phyloP scores from a whole-genome alignment of 805 yeast genomes.

The Monosporozyma solicola region DNA sequence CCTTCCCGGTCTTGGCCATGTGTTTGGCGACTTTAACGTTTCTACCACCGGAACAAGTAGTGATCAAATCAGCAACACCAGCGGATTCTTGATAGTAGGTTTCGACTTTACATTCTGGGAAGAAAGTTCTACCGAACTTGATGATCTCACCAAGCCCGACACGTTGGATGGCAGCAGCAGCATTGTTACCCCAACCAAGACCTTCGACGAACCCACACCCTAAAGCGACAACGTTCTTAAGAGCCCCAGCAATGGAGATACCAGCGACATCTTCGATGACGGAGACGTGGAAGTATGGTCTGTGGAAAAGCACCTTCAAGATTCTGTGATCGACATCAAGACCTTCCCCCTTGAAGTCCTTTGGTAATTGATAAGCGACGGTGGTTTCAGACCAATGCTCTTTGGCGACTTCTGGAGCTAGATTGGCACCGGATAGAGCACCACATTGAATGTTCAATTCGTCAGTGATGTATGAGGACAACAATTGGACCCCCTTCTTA shows the following conservation, averaged over 20 bases:
- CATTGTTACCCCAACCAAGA: constrained; percentile 98
- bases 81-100: constrained; percentile 93
- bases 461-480: constrained; percentile 71
- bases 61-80: constrained; percentile 96
- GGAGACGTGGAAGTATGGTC: constrained; percentile 95
- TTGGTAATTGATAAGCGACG: constrained; percentile 76
- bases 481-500: constrained; percentile 73
- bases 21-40: constrained; percentile 84
- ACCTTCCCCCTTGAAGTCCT: constrained; percentile 41
- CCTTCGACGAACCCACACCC: constrained; percentile 98
- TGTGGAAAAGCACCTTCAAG: constrained; percentile 80
- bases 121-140: constrained; percentile 73
- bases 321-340: constrained; percentile 55
- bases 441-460: constrained; percentile 86
- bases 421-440: constrained; percentile 92
- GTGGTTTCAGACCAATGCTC: constrained; percentile 98
- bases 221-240: constrained; percentile 91
- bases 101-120: constrained; percentile 59
- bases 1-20: constrained; percentile 71
- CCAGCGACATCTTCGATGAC: constrained; percentile 92
- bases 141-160: constrained; percentile 88
- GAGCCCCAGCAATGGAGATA: constrained; percentile 92
- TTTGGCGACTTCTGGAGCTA: constrained; percentile 94
- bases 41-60: constrained; percentile 99
- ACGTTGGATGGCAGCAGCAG: constrained; percentile 95